Conservation (phyloP, 2,329 filamentous ascomycete species). For the Botrytis squamosa region DNA sequence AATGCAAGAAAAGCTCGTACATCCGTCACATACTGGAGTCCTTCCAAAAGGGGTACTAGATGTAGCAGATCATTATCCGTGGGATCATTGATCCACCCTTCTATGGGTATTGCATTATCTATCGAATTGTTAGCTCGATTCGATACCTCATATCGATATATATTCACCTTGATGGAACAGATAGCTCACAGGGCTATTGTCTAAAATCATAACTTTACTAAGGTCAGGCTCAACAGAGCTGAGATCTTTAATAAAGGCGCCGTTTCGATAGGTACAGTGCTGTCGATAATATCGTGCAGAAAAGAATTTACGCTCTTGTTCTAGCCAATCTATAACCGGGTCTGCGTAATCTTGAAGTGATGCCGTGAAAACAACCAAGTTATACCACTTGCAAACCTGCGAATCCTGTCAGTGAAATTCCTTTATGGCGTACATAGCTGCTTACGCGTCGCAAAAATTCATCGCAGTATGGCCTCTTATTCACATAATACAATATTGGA, state of each 20-base stretch:
- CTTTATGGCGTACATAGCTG: conserved; percentile 10
- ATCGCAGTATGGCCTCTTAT: conserved; percentile 95
- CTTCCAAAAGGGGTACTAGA: conserved; percentile 87
- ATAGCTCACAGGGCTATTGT: conserved; percentile 97
- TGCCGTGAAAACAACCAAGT: conserved; percentile 92
- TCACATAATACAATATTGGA: conserved; percentile 97
- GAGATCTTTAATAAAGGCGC: conserved; percentile 96
- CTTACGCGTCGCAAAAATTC: conserved; percentile 84
- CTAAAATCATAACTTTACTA: conserved; percentile 97
- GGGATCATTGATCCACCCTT: conserved; percentile 98
- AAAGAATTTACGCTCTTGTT: conserved; percentile 96
- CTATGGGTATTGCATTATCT: conserved; percentile 99
- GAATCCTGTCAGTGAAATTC: conserved; percentile 31
- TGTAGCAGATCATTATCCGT: conserved; percentile 95
- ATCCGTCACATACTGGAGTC: conserved; percentile 93
- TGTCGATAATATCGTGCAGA: conserved; percentile 91
- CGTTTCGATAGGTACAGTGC: conserved; percentile 93
- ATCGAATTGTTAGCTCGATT: conserved; percentile 19
- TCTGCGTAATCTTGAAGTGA: conserved; percentile 98
- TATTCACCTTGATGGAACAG: conserved; percentile 92
- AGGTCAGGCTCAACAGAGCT: conserved; percentile 94
- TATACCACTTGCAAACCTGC: conserved; percentile 97
- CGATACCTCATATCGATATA: conserved; percentile 19
- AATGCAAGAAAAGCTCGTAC: conserved; percentile 87
- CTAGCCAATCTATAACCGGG: conserved; percentile 97